Evolutionary conservation across 164 flowering plant species (phyloP).

Genomic region (Stephania japonica): DNA sequence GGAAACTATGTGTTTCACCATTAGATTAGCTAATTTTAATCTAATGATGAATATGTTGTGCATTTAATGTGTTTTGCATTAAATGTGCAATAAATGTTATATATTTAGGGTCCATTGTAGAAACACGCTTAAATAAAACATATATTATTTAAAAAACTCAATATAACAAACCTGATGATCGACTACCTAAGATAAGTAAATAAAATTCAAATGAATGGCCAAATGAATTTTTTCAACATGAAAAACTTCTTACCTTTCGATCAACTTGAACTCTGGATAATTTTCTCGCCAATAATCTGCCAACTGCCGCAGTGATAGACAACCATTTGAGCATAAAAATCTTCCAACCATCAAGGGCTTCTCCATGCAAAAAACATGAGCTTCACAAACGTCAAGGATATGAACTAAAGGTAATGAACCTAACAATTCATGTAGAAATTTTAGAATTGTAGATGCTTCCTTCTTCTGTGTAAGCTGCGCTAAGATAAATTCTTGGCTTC

Average conservation of each 20-base stretch:
- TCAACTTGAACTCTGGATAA: constrained; percentile 16
- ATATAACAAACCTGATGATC: too few species aligned
- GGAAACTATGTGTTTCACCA: too few species aligned
- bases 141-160: too few species aligned
- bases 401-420: constrained; percentile 46
- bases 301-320: constrained; percentile 13
- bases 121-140: too few species aligned
- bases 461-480: constrained; percentile 13
- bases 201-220: too few species aligned
- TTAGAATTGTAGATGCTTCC: constrained; percentile 8
- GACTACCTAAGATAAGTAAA: too few species aligned
- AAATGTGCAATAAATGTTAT: too few species aligned
- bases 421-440: constrained; percentile 26
- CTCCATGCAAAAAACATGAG: constrained; percentile 48
- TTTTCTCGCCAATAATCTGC: constrained; percentile 7
- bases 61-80: too few species aligned
- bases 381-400: constrained; percentile 43
- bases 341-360: constrained; percentile 28
- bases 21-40: too few species aligned
- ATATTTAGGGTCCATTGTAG: too few species aligned
- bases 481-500: constrained; percentile 7
- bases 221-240: too few species aligned
- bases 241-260: constrained; percentile 7
- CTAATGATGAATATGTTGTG: too few species aligned
- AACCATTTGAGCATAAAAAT: constrained; percentile 22